Conservation (phyloP, 139 green algal species). For the Chlamydomonas eustigma region DNA sequence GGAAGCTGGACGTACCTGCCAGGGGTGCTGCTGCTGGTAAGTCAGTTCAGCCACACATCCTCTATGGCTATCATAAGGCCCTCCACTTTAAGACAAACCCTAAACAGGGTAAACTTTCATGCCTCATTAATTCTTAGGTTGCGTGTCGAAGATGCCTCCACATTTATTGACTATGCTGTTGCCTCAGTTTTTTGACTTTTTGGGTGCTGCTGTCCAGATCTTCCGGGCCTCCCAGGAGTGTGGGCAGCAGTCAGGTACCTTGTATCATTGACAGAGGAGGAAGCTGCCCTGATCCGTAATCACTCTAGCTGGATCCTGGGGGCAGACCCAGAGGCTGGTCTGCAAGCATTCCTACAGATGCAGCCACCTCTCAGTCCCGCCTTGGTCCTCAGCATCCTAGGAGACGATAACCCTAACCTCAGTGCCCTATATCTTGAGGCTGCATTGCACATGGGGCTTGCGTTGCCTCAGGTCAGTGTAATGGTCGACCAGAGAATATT, state of each 20-base stretch:
- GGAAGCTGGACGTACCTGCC: constrained; percentile 4
- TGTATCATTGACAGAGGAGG: constrained; percentile 29
- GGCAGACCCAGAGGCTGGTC: constrained; percentile 71
- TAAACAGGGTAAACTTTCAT: too few species aligned
- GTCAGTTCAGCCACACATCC: too few species aligned
- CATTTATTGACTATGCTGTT: too few species aligned
- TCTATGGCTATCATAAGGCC: too few species aligned
- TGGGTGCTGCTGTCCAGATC: constrained; percentile 32
- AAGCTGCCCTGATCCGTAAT: constrained; percentile 16
- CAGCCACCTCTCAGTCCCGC: constrained; percentile 51
- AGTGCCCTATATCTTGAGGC: constrained; percentile 66
- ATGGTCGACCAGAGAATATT: neutral
- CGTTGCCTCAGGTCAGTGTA: constrained; percentile 20
- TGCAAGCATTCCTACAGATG: constrained; percentile 59
- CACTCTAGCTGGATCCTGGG: constrained; percentile 68
- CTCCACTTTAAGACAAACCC: too few species aligned
- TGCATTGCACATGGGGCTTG: constrained; percentile 56
- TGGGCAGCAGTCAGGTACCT: constrained; percentile 81
- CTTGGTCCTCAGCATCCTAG: constrained; percentile 60
- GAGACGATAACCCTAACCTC: constrained; percentile 24
- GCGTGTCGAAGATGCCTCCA: too few species aligned
- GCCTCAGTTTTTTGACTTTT: too few species aligned
- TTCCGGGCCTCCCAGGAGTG: constrained; percentile 73
- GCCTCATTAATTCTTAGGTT: too few species aligned
- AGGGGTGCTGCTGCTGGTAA: constrained; percentile 40